A percentile compares a stretch with the other conserved stretches of the same genome.
These are phyloP conservation scores for Ettlia oleoabundans DNA, from an alignment of 139 green algal genomes.

Conservation along the genomic window DNA sequence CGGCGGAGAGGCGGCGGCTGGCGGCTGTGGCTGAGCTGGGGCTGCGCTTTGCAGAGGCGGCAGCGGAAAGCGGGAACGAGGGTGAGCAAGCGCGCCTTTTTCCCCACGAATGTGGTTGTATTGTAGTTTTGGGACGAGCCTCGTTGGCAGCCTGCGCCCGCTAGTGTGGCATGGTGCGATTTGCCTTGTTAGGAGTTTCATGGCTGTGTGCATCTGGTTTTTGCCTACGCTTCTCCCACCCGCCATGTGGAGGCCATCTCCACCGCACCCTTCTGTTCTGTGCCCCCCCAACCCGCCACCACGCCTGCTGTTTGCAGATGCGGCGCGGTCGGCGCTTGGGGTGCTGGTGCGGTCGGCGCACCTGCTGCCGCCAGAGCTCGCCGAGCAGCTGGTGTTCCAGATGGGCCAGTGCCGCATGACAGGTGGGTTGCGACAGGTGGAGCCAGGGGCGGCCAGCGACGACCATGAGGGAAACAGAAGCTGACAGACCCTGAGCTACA, in stretches of 20 bases:
- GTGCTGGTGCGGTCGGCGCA: slow-evolving; percentile 38
- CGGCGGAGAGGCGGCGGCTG: slow-evolving; percentile 26
- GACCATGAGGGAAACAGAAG: too few relatives aligned
- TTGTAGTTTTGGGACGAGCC: too few relatives aligned
- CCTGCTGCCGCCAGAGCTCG: slow-evolving; percentile 23
- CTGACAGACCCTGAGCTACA: too few relatives aligned
- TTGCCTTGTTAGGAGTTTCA: too few relatives aligned
- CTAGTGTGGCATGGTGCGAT: too few relatives aligned
- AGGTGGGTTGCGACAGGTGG: too few relatives aligned
- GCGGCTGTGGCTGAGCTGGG: slow-evolving; percentile 27
- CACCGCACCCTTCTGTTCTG: background rate
- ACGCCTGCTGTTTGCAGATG: slow-evolving; percentile 14
- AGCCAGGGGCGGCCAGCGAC: too few relatives aligned
- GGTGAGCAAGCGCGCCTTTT: too few relatives aligned
- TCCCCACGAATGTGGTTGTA: too few relatives aligned
- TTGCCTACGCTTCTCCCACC: too few relatives aligned
- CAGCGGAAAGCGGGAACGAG: slow-evolving; percentile 7
- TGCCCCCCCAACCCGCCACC: background rate
- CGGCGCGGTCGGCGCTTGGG: slow-evolving; percentile 37
- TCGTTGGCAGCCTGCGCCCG: too few relatives aligned
- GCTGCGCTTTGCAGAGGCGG: slow-evolving; percentile 41
- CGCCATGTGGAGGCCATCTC: background rate
- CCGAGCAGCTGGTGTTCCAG: slow-evolving; percentile 33
- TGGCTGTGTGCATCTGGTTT: too few relatives aligned
- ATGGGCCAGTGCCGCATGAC: slow-evolving; percentile 51